Conservation (phyloP, 108 stramenopile species). For the Pseudonitzschia multiseries region DNA sequence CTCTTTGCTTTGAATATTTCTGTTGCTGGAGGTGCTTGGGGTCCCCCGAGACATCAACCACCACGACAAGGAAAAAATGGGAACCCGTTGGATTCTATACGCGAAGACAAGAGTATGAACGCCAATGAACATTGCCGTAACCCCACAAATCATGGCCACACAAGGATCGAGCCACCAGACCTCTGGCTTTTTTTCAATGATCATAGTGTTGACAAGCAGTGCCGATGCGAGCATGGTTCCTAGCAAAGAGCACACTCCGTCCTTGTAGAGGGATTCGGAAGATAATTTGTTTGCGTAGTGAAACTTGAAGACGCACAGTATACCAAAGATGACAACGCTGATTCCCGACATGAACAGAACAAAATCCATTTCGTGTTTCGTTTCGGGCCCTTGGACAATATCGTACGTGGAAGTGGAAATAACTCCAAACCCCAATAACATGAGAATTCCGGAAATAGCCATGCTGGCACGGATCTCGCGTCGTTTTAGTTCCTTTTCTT, state of each 20-base stretch:
- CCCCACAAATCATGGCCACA: conserved; percentile 63
- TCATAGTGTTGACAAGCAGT: conserved; percentile 61
- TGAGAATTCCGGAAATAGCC: conserved; percentile 69
- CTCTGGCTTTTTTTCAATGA: conserved; percentile 45
- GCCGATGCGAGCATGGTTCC: conserved; percentile 63
- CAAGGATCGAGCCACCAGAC: conserved; percentile 77
- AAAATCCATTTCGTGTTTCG: conserved; percentile 32
- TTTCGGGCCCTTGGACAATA: conserved; percentile 38
- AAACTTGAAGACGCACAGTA: conserved; percentile 64
- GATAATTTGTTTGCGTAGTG: conserved; percentile 54
- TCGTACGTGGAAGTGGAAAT: conserved; percentile 50
- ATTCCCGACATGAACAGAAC: conserved; percentile 49
- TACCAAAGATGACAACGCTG: conserved; percentile 62
- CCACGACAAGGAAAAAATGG: conserved; percentile 43
- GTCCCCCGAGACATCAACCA: conserved; percentile 35
- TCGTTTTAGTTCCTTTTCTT: conserved; percentile 47
- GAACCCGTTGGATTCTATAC: conserved; percentile 22
- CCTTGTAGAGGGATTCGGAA: conserved; percentile 64
- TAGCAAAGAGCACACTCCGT: conserved; percentile 77
- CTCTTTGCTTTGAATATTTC: not conserved
- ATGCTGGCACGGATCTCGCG: conserved; percentile 71
- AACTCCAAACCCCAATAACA: conserved; percentile 57
- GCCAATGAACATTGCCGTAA: conserved; percentile 55
- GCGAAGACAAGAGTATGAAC: conserved; percentile 43
- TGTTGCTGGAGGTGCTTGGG: not conserved